Evolutionary conservation across 176 grass and related monocot species (phyloP), one percentile per base, ranked within the genome.

Genomic region (Eragrostis curvula): DNA sequence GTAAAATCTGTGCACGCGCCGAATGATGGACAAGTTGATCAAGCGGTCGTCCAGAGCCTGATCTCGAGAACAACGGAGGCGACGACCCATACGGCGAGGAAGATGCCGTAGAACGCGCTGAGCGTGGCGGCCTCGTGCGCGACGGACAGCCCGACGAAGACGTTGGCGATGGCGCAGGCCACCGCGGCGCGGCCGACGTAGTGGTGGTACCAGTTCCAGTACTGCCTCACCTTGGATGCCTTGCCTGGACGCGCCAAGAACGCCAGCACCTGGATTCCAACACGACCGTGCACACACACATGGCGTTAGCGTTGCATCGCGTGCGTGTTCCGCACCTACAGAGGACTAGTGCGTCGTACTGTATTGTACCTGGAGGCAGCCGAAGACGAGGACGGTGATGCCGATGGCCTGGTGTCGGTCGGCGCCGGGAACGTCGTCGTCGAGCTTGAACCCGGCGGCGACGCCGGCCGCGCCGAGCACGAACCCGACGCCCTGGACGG

Each of bases 201-300:
- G 79, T 89, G 79, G 68, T 92, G 90, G 83, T 92, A 92, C 90
- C 86, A 88, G 61, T 92, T 89, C 90, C 92, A 94, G 56, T 94
- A 94, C 41, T 83, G 58, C 67, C 92, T 76, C 20, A 94, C 57
- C 79, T 87, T 89, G 7, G 92, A 79, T 36, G n/a, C 29, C 73
- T 91, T 94, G 12, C n/a, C 72, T 2, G 92, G 92, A 24, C 89
- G 80, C 36, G 82, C 83, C 44, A 94, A 80, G 71, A 91, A 84
- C 66, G 92, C 89, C 76, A 86, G 60, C 28, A 94, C 92, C 53
- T 56, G 21, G 3, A 15, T 14, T 49, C 32, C 3, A 36, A 45
- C 44, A 45, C 6, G 44, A 9, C 9, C 0, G 8, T 6, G 8
- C 8, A 45, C 44, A 1, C 3, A 3, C 6, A 15, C 47, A 49